phyloP scores from a whole-genome alignment of 495 filamentous ascomycete genomes.

The Lophiotrema nucula region DNA sequence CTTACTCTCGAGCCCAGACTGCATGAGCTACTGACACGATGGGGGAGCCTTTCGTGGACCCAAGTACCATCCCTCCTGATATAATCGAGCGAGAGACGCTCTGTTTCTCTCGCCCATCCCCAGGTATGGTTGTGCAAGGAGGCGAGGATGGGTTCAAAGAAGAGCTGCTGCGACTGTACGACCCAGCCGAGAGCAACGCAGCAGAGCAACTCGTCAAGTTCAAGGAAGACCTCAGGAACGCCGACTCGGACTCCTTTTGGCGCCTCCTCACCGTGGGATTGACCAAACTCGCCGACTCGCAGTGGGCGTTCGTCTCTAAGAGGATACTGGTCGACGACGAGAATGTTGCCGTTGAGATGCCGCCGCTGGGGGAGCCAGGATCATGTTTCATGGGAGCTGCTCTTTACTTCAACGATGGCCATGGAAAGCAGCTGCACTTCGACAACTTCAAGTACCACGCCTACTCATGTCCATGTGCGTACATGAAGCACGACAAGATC shows the following conservation, averaged over 20 bases:
- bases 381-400: slow-evolving; percentile 66
- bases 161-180: slow-evolving; percentile 49
- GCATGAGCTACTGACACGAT: slow-evolving; percentile 1
- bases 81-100: slow-evolving; percentile 35
- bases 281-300: slow-evolving; percentile 61
- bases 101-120: slow-evolving; percentile 30
- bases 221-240: slow-evolving; percentile 56
- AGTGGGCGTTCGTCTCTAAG: slow-evolving; percentile 72
- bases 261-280: slow-evolving; percentile 64
- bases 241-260: slow-evolving; percentile 66
- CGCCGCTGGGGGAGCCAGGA: slow-evolving; percentile 55
- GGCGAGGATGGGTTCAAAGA: slow-evolving; percentile 53
- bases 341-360: slow-evolving; percentile 56
- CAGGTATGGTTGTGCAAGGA: slow-evolving; percentile 42
- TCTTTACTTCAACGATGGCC: slow-evolving; percentile 68
- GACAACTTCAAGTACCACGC: slow-evolving; percentile 64
- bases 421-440: slow-evolving; percentile 52
- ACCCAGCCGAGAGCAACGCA: slow-evolving; percentile 58
- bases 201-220: slow-evolving; percentile 62
- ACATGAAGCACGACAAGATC: slow-evolving; percentile 74
- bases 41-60: slow-evolving; percentile 8
- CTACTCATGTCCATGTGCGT: slow-evolving; percentile 61
- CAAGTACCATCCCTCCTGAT: slow-evolving; percentile 27
- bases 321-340: slow-evolving; percentile 62
- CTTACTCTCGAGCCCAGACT: too few relatives aligned